These are phyloP conservation scores for Immersiporthe knoxdaviesiana DNA, from an alignment of 2,329 filamentous ascomycete genomes.

Conservation along the genomic window DNA sequence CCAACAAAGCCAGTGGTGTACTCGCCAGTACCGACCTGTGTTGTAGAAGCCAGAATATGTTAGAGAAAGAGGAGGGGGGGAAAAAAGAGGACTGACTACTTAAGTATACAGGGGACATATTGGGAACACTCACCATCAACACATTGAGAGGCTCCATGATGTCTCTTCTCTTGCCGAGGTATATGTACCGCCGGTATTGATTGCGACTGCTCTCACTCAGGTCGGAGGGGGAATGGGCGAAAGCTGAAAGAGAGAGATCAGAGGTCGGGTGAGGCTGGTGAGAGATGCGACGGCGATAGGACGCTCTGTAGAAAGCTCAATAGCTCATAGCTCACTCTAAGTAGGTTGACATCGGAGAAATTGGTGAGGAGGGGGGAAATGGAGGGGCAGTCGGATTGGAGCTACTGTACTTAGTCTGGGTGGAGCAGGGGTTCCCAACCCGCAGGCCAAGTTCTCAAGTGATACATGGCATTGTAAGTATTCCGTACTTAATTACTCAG, in stretches of 20 bases:
- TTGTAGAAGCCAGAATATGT: neutral
- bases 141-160: conserved; percentile 66
- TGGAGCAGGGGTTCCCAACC: conserved; percentile 13
- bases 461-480: too few relatives aligned
- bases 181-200: neutral
- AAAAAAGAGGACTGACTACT: too few relatives aligned
- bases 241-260: neutral
- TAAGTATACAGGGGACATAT: too few relatives aligned
- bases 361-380: conserved; percentile 20
- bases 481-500: too few relatives aligned
- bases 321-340: neutral
- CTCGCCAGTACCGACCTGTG: conserved; percentile 84
- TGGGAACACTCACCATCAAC: conserved; percentile 62
- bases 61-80: conserved; percentile 29
- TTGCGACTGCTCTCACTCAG: neutral
- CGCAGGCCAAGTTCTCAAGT: neutral
- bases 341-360: conserved; percentile 27
- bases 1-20: conserved; percentile 96
- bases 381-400: conserved; percentile 9
- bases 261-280: neutral
- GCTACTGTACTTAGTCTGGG: conserved; percentile 9
- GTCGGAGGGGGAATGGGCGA: neutral
- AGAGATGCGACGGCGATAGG: neutral
- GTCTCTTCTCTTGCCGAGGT: neutral
- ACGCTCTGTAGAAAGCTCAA: neutral